Percentiles rank a stretch among this genome's conserved stretches.
Evolutionary conservation across 2,329 filamentous ascomycete genomes (phyloP).

Genomic region (Taxawa tesnikishii): DNA sequence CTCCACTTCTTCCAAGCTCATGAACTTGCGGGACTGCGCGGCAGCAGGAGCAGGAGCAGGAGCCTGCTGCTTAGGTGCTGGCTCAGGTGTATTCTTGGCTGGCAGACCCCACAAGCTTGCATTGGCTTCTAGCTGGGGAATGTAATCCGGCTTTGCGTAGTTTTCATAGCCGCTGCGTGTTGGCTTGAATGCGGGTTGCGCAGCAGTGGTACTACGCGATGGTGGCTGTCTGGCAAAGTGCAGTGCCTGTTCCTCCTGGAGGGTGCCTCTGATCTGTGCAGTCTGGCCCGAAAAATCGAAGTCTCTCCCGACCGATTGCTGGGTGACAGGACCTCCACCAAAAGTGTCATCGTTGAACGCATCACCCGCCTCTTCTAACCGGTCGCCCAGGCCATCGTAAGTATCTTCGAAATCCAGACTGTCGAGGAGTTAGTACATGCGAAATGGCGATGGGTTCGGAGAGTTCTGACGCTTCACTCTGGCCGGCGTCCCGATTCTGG

Average conservation of each 20-base stretch:
- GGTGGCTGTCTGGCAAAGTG: constrained; percentile 63
- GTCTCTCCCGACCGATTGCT: constrained; percentile 63
- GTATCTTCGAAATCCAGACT: constrained; percentile 91
- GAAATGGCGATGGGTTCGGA: constrained; percentile 2
- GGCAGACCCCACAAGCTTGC: constrained; percentile 82
- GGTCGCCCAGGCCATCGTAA: constrained; percentile 86
- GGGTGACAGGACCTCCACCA: constrained; percentile 33
- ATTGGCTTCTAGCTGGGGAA: constrained; percentile 85
- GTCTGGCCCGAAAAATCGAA: constrained; percentile 96
- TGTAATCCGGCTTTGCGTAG: constrained; percentile 71
- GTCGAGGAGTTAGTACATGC: constrained; percentile 21
- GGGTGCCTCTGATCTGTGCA: constrained; percentile 70
- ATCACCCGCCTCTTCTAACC: constrained; percentile 84
- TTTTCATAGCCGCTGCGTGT: constrained; percentile 79
- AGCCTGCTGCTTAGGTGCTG: constrained; percentile 12
- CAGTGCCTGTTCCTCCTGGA: constrained; percentile 82
- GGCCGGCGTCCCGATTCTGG: constrained; percentile 43
- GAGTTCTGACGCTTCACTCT: constrained; percentile 47
- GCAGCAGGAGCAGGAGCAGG: constrained; percentile 13
- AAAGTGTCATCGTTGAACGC: constrained; percentile 97
- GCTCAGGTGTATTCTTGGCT: constrained; percentile 34
- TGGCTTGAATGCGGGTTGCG: constrained; percentile 42
- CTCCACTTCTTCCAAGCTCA: constrained; percentile 96
- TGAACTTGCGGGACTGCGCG: constrained; percentile 55
- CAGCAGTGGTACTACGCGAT: constrained; percentile 27